These are phyloP conservation scores for Mycena galericulata DNA, from an alignment of 768 basidiomycete genomes.

Conservation along the genomic window DNA sequence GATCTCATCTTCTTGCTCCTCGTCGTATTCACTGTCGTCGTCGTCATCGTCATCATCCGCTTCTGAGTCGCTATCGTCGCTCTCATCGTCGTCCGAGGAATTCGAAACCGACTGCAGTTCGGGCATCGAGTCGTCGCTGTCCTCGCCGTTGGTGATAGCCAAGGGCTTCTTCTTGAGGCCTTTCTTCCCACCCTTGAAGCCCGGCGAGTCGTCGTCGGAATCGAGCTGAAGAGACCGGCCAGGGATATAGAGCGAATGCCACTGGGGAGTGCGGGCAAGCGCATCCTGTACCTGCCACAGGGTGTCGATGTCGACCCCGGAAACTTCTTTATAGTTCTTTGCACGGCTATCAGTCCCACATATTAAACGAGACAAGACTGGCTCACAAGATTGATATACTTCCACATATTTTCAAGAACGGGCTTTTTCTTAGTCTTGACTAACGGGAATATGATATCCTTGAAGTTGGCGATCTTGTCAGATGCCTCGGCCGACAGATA, in stretches of 20 bases:
- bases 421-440: slow-evolving; percentile 61
- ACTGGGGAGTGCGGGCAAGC: slow-evolving; percentile 66
- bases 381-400: slow-evolving; percentile 67
- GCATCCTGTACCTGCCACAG: slow-evolving; percentile 74
- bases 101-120: slow-evolving; percentile 74
- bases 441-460: slow-evolving; percentile 70
- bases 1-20: slow-evolving; percentile 75
- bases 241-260: slow-evolving; percentile 60
- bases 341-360: slow-evolving; percentile 27
- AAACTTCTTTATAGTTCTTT: slow-evolving; percentile 69
- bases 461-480: slow-evolving; percentile 59
- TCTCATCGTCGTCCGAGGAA: slow-evolving; percentile 57
- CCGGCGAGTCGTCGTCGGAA: slow-evolving; percentile 38
- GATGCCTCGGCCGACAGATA: slow-evolving; percentile 70
- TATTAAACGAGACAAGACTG: neutral
- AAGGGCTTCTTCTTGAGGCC: slow-evolving; percentile 54
- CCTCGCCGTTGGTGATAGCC: slow-evolving; percentile 63
- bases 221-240: slow-evolving; percentile 35
- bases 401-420: slow-evolving; percentile 75
- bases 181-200: slow-evolving; percentile 39
- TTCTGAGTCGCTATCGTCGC: slow-evolving; percentile 52
- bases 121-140: slow-evolving; percentile 72
- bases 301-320: slow-evolving; percentile 67
- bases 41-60: slow-evolving; percentile 49
- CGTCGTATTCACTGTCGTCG: slow-evolving; percentile 52